phyloP scores from a whole-genome alignment of 352 stramenopile species.

The Globisporangium barbulae region DNA sequence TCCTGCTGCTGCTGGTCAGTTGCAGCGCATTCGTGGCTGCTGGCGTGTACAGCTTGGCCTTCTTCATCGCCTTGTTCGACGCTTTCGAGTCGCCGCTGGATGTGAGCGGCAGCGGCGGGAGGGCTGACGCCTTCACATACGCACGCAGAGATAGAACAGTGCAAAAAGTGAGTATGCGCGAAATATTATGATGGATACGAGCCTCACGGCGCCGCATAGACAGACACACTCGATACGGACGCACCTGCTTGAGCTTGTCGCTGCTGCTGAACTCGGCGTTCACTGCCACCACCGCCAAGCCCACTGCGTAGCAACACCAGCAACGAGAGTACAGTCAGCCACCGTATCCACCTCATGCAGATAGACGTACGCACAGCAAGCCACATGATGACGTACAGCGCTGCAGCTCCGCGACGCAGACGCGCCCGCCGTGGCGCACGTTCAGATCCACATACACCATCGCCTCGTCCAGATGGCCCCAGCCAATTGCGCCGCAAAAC shows the following conservation, averaged over 20 bases:
- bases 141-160: not conserved
- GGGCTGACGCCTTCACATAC: conserved; percentile 15
- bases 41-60: conserved; percentile 59
- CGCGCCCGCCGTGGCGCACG: conserved; percentile 43
- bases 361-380: not conserved
- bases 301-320: conserved; percentile 34
- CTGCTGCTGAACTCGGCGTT: conserved; percentile 52
- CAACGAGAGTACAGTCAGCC: not conserved
- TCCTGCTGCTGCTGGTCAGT: conserved; percentile 21
- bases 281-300: conserved; percentile 57
- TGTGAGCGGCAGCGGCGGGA: conserved; percentile 35
- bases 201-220: not conserved
- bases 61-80: conserved; percentile 47
- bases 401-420: conserved; percentile 57
- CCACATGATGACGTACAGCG: conserved; percentile 35
- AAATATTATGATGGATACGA: not conserved
- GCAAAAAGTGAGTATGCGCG: not conserved
- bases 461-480: not conserved
- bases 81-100: conserved; percentile 21
- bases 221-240: not conserved
- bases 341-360: not conserved
- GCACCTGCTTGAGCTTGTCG: conserved; percentile 52
- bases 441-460: conserved; percentile 79
- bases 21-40: conserved; percentile 37
- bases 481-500: not conserved